Percentiles rank a stretch among this genome's conserved stretches.
phyloP scores from a whole-genome alignment of 2,329 filamentous ascomycete species.

The Hypoxylon sp. region DNA sequence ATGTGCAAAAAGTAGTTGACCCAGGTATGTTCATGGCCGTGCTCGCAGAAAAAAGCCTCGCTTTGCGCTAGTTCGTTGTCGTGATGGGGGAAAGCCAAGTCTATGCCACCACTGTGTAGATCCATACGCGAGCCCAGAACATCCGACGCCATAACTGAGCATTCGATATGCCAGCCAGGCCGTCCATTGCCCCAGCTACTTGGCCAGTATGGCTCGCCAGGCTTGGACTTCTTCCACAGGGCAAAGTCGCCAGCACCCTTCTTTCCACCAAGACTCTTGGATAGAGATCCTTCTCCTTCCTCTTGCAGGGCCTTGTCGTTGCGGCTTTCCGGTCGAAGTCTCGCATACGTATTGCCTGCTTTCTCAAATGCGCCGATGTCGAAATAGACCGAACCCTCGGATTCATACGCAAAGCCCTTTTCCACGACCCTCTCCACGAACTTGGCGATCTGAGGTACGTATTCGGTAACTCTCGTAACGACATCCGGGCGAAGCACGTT shows the following conservation, averaged over 20 bases:
- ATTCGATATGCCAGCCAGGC: conserved; percentile 97
- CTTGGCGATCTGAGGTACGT: conserved; percentile 82
- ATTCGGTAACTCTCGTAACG: conserved; percentile 90
- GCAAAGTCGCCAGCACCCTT: conserved; percentile 85
- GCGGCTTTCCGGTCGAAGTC: conserved; percentile 83
- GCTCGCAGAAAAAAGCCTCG: conserved; percentile 71
- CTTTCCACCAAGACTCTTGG: conserved; percentile 70
- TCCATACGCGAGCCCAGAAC: conserved; percentile 87
- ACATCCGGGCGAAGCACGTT: conserved; percentile 86
- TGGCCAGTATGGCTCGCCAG: conserved; percentile 89
- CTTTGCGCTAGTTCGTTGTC: conserved; percentile 84
- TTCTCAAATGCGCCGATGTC: conserved; percentile 88
- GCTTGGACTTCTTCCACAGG: conserved; percentile 91
- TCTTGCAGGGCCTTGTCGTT: conserved; percentile 84
- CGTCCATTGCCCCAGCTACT: conserved; percentile 87
- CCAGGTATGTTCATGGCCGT: conserved; percentile 73
- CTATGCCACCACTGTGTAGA: conserved; percentile 91
- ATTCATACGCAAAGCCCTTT: conserved; percentile 85
- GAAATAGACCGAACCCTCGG: conserved; percentile 91
- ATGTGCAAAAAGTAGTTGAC: conserved; percentile 97
- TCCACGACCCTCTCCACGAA: conserved; percentile 85
- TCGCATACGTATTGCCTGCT: conserved; percentile 83
- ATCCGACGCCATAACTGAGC: conserved; percentile 93
- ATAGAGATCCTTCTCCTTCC: conserved; percentile 87
- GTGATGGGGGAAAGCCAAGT: conserved; percentile 90